Percentiles rank a stretch among this genome's conserved stretches.
Evolutionary conservation across 2,329 filamentous ascomycete genomes (phyloP).

Genomic region (Xylariaceae sp.): DNA sequence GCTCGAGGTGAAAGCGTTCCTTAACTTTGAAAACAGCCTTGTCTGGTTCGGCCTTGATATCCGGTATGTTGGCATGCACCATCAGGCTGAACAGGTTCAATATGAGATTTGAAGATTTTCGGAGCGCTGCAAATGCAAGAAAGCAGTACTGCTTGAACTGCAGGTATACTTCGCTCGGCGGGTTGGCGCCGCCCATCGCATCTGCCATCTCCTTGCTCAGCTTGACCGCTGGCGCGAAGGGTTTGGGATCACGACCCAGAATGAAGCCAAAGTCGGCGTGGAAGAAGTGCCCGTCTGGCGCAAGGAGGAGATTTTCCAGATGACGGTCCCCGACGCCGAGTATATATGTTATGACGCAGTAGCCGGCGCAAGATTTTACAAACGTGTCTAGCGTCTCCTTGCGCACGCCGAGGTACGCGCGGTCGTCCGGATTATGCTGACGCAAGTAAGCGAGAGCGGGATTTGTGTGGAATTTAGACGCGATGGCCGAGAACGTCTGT

Average conservation of each 20-base stretch:
- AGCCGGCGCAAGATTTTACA: constrained; percentile 91
- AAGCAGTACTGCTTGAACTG: constrained; percentile 96
- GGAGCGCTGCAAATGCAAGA: constrained; percentile 83
- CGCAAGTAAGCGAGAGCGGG: constrained; percentile 77
- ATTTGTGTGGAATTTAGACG: constrained; percentile 71
- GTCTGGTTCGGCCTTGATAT: constrained; percentile 86
- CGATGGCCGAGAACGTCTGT: constrained; percentile 74
- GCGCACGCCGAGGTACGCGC: constrained; percentile 75
- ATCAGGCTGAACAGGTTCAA: constrained; percentile 94
- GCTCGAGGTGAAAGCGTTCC: constrained; percentile 87
- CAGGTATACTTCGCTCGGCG: constrained; percentile 64
- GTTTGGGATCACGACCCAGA: constrained; percentile 91
- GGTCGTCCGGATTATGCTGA: constrained; percentile 81
- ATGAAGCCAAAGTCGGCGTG: constrained; percentile 99
- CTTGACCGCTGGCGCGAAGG: constrained; percentile 95
- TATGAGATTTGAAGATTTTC: constrained; percentile 85
- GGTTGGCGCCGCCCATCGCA: constrained; percentile 84
- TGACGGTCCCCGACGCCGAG: constrained; percentile 94
- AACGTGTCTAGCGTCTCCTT: constrained; percentile 94
- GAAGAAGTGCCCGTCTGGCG: constrained; percentile 91
- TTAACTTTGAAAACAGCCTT: constrained; percentile 93
- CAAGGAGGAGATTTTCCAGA: constrained; percentile 87
- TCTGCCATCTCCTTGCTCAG: constrained; percentile 98
- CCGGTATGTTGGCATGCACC: constrained; percentile 95
- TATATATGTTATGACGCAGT: constrained; percentile 98